Percentiles rank a stretch among this genome's conserved stretches.
Evolutionary conservation across 345 rosid genomes (phyloP).

Genomic region (Gossypium stocksii): DNA sequence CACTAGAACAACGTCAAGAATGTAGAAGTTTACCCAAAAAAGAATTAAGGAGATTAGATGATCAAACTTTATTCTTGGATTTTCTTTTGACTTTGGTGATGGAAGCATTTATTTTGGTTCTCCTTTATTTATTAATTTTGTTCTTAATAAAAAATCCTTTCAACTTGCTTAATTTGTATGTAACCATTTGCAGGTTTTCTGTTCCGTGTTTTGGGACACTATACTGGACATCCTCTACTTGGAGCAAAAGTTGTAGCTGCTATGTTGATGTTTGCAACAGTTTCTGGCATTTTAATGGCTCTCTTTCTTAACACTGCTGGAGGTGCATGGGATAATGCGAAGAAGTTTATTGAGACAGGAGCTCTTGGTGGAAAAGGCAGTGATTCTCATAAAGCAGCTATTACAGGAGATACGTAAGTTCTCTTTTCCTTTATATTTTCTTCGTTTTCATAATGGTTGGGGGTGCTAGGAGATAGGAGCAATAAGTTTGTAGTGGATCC

Average conservation of each 20-base stretch:
- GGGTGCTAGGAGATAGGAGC: neutral
- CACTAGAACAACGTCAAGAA: neutral
- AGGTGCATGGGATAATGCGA: constrained; percentile 99
- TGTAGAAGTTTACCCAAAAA: neutral
- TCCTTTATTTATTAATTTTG: neutral
- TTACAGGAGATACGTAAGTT: constrained; percentile 97
- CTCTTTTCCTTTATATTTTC: neutral
- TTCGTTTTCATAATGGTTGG: neutral
- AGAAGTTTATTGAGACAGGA: constrained; percentile 94
- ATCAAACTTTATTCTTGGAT: neutral
- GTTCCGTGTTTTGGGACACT: constrained; percentile 78
- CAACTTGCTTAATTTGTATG: neutral
- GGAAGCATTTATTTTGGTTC: neutral
- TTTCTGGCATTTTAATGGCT: constrained; percentile 97
- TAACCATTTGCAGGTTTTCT: constrained; percentile 52
- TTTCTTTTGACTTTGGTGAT: neutral
- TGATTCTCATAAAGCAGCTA: constrained; percentile 92
- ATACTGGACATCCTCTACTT: constrained; percentile 86
- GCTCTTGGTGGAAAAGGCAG: constrained; percentile 99
- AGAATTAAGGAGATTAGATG: neutral
- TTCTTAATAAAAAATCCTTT: neutral
- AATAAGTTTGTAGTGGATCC: neutral
- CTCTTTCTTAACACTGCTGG: constrained; percentile 97
- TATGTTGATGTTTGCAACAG: constrained; percentile 93
- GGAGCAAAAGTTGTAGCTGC: constrained; percentile 97